These are phyloP conservation scores for Luzula sylvatica DNA, from an alignment of 176 grass and related monocot species.

Conservation along the genomic window DNA sequence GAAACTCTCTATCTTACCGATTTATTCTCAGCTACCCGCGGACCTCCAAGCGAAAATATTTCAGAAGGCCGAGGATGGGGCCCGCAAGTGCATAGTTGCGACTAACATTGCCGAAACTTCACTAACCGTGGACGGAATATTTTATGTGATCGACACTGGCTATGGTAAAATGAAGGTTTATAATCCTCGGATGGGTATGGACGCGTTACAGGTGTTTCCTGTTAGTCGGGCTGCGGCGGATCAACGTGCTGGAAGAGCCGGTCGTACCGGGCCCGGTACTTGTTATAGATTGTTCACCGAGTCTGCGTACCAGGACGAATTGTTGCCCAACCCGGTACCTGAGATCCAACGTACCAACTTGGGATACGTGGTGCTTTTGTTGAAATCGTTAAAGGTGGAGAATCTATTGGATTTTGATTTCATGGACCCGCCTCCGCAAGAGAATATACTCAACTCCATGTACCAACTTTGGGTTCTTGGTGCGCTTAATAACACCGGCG, in stretches of 20 bases:
- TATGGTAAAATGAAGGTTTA: slow-evolving; percentile 99
- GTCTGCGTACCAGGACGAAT: slow-evolving; percentile 92
- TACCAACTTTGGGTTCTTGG: slow-evolving; percentile 97
- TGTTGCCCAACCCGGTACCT: slow-evolving; percentile 88
- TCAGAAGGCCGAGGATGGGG: slow-evolving; percentile 91
- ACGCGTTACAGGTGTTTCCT: slow-evolving; percentile 91
- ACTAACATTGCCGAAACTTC: slow-evolving; percentile 99
- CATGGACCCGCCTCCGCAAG: slow-evolving; percentile 95
- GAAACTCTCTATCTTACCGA: slow-evolving; percentile 81
- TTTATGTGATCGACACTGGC: slow-evolving; percentile 90
- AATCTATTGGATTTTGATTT: slow-evolving; percentile 96
- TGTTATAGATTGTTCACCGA: slow-evolving; percentile 93
- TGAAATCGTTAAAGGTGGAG: slow-evolving; percentile 89
- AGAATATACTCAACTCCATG: slow-evolving; percentile 99
- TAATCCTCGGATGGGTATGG: slow-evolving; percentile 95
- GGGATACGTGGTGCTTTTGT: slow-evolving; percentile 84
- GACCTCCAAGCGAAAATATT: slow-evolving; percentile 98
- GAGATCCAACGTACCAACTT: slow-evolving; percentile 97
- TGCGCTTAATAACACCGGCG: slow-evolving; percentile 87
- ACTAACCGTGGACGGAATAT: slow-evolving; percentile 95
- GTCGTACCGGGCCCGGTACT: slow-evolving; percentile 86
- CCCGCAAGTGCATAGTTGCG: slow-evolving; percentile 96
- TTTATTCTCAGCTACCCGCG: slow-evolving; percentile 90
- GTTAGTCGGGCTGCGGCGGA: slow-evolving; percentile 84
- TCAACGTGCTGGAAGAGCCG: slow-evolving; percentile 84